These are phyloP conservation scores for Haplosporangium gracile DNA, from an alignment of 192 early-diverging fungal species.

Conservation along the genomic window DNA sequence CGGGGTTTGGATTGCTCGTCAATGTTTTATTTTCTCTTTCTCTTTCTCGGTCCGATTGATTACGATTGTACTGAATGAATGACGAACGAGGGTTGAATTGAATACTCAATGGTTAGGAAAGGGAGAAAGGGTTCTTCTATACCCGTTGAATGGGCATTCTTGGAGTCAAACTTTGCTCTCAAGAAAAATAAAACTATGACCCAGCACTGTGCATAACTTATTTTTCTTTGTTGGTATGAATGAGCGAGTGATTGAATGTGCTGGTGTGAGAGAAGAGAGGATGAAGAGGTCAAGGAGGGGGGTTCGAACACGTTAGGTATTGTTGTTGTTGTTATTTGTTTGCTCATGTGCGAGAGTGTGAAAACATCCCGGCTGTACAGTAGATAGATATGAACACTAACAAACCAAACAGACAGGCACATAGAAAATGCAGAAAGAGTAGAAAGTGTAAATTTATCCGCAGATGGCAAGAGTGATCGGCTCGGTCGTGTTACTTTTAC, in stretches of 20 bases:
- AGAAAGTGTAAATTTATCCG: too few species aligned
- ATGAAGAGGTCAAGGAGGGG: too few species aligned
- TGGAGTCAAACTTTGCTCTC: neutral
- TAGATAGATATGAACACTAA: too few species aligned
- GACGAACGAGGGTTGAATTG: neutral
- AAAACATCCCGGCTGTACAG: neutral
- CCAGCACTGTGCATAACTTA: too few species aligned
- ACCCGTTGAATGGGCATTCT: neutral
- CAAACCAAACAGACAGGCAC: too few species aligned
- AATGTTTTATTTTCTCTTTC: neutral
- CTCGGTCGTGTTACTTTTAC: too few species aligned
- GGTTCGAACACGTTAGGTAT: neutral
- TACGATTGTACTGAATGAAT: neutral
- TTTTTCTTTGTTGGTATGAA: too few species aligned
- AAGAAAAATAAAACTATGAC: neutral
- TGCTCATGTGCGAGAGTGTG: neutral
- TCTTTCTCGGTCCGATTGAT: neutral
- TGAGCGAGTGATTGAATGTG: neutral
- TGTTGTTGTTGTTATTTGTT: neutral
- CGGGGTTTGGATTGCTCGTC: neutral
- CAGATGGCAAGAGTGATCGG: too few species aligned
- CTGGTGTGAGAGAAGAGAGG: neutral
- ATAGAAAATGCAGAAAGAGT: too few species aligned
- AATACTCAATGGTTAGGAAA: neutral
- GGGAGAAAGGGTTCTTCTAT: neutral